Evolutionary conservation across 2,329 filamentous ascomycete genomes (phyloP), one percentile per base, ranked within the genome.

Genomic region (Talaromyces sp.): DNA sequence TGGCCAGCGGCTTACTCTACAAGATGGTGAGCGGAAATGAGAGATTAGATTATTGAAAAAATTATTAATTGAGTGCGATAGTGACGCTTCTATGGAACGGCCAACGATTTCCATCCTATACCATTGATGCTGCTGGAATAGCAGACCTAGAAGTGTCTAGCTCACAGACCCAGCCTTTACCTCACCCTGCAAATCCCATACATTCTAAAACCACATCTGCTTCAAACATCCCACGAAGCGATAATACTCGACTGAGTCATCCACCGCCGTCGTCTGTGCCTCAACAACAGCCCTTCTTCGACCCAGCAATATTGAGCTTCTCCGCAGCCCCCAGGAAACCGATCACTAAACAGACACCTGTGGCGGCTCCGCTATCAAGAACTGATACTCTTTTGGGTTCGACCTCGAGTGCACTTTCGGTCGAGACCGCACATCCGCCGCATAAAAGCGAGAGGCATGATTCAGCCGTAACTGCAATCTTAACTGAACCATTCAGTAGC

Each of bases 271-370:
- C 52, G 40, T 60, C 43, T 10, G 19, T 22, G 22, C 48, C 33
- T 28, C 33, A 39, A n/a, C 67, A 66, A 35, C 69, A 77, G 31
- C 66, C 78, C 0, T 91, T 94, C 66, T 81, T 87, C n/a, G 90
- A 95, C 66, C 90, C 90, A 10, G 90, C 90, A 3, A 95, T 95
- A 57, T 70, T 95, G 46, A 91, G 89, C 68, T 82, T 89, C 69
- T 72, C 76, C 9, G 74, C 52, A 19, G 21, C 36, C 70, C 60
- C 67, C 70, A 10, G 61, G 53, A 54, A 53, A 40, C 19, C 48
- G 15, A 15, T 25, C 15, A 22, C 37, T 51, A 37, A 50, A 21
- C 56, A 48, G 58, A 62, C 56, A 33, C 48, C 40, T 48, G 31
- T 43, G 45, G 61, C 17, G 46, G 53, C 50, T 37, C 17, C 57